Evolutionary conservation across 495 filamentous ascomycete genomes (phyloP).

Genomic region (Xeromyces bisporus): DNA sequence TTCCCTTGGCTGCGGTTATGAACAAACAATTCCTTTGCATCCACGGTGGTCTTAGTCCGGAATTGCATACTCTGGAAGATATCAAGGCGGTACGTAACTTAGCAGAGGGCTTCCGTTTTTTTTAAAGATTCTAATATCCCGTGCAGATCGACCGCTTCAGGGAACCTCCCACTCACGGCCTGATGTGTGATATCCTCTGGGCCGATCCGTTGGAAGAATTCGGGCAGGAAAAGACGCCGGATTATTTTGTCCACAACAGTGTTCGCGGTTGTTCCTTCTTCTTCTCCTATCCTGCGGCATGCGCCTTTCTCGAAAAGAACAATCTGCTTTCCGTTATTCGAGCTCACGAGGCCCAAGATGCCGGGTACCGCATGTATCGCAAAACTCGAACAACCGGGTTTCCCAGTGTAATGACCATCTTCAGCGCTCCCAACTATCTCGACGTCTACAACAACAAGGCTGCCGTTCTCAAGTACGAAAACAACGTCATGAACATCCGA

Average conservation of each 20-base stretch:
- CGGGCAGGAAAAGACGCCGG: conserved; percentile 91
- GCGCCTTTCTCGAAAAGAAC: conserved; percentile 96
- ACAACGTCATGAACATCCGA: conserved; percentile 99
- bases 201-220: conserved; percentile 98
- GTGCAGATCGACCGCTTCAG: conserved; percentile 87
- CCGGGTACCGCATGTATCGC: conserved; percentile 96
- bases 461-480: conserved; percentile 95
- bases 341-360: conserved; percentile 97
- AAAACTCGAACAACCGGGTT: conserved; percentile 97
- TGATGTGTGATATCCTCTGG: conserved; percentile 99
- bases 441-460: conserved; percentile 99
- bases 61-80: conserved; percentile 90
- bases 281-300: conserved; percentile 97
- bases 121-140: neutral
- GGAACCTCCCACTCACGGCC: conserved; percentile 87
- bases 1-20: conserved; percentile 94
- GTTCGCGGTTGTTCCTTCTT: conserved; percentile 98
- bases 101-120: neutral
- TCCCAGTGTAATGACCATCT: conserved; percentile 99
- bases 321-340: conserved; percentile 94
- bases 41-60: conserved; percentile 87
- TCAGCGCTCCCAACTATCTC: conserved; percentile 95
- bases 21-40: conserved; percentile 99
- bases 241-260: conserved; percentile 96
- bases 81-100: conserved; percentile 63